A percentile compares a stretch with the other conserved stretches of the same genome.
Conservation (phyloP, 352 stramenopile species). For the Phytopythium cucurbitacearum region DNA sequence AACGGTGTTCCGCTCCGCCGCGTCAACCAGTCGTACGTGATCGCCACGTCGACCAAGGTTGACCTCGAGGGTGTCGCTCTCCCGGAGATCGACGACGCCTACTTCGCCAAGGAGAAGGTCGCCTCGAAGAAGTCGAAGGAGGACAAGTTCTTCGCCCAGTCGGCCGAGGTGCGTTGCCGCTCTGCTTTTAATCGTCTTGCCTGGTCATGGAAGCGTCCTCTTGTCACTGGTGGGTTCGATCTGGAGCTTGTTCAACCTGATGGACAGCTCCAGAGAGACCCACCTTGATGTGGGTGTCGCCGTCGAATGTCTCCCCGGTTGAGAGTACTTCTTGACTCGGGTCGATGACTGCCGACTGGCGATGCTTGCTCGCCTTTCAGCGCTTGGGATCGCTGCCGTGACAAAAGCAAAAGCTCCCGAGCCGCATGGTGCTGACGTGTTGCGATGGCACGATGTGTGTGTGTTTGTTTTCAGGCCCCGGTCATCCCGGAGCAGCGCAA, state of each 20-base stretch:
- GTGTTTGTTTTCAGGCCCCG: constrained; percentile 46
- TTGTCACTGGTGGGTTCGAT: constrained; percentile 7
- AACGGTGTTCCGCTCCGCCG: constrained; percentile 98
- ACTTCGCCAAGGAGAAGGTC: constrained; percentile 95
- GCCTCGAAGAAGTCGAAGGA: constrained; percentile 91
- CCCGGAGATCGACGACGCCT: constrained; percentile 93
- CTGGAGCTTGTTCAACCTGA: constrained; percentile 5
- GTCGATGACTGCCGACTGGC: constrained; percentile 5
- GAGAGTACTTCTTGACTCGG: constrained; percentile 14
- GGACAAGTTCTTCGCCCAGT: constrained; percentile 97
- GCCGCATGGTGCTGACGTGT: constrained; percentile 19
- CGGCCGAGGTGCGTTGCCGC: constrained; percentile 56
- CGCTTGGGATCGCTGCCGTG: constrained; percentile 89
- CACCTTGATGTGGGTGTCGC: not conserved
- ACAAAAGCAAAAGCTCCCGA: constrained; percentile 77
- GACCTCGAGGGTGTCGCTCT: constrained; percentile 92
- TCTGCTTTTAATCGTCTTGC: constrained; percentile 4
- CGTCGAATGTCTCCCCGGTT: constrained; percentile 30
- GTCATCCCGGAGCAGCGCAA: constrained; percentile 97
- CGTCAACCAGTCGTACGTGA: constrained; percentile 99
- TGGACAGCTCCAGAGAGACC: not conserved
- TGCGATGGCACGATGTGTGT: not conserved
- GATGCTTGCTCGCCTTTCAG: constrained; percentile 37
- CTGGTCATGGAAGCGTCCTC: not conserved
- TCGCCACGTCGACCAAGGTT: constrained; percentile 97